Percentiles rank a stretch among this genome's conserved stretches.
These are phyloP conservation scores for Arxiozyma bovina DNA, from an alignment of 1,139 yeast species.

Conservation along the genomic window DNA sequence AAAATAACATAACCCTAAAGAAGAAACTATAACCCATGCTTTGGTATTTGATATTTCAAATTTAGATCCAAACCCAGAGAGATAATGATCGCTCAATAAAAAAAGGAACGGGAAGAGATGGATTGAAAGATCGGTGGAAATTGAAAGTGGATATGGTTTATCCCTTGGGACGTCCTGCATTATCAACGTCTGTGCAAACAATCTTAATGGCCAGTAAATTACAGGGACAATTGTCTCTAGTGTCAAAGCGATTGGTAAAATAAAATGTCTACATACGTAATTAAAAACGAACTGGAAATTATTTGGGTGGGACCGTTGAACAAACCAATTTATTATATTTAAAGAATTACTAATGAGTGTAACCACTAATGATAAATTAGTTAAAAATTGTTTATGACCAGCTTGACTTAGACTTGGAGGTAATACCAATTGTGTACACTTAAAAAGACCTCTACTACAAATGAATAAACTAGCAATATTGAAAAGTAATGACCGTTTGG, in stretches of 20 bases:
- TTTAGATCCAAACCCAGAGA: conserved; percentile 42
- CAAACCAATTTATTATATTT: conserved; percentile 16
- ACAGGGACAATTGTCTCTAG: conserved; percentile 51
- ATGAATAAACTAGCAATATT: conserved; percentile 22
- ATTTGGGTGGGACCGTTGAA: conserved; percentile 8
- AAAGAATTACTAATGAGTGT: conserved; percentile 35
- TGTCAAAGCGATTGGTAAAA: conserved; percentile 42
- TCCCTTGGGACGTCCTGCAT: conserved; percentile 27
- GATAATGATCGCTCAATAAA: conserved; percentile 43
- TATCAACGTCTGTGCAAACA: conserved; percentile 42
- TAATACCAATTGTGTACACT: conserved; percentile 29
- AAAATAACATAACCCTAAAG: conserved; percentile 46
- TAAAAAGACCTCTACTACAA: conserved; percentile 24
- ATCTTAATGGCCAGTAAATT: conserved; percentile 58
- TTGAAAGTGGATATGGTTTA: conserved; percentile 34
- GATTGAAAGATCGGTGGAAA: conserved; percentile 46
- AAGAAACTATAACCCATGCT: conserved; percentile 37
- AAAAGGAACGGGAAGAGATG: conserved; percentile 52
- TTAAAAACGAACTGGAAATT: neutral
- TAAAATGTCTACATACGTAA: conserved; percentile 20
- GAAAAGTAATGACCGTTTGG: conserved; percentile 11
- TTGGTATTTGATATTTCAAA: conserved; percentile 24
- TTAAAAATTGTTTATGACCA: conserved; percentile 62
- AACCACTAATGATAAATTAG: conserved; percentile 47
- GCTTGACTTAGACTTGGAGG: conserved; percentile 45